Base-by-base conservation (phyloP, 495 filamentous ascomycete genomes). In the Tuber indicum region DNA sequence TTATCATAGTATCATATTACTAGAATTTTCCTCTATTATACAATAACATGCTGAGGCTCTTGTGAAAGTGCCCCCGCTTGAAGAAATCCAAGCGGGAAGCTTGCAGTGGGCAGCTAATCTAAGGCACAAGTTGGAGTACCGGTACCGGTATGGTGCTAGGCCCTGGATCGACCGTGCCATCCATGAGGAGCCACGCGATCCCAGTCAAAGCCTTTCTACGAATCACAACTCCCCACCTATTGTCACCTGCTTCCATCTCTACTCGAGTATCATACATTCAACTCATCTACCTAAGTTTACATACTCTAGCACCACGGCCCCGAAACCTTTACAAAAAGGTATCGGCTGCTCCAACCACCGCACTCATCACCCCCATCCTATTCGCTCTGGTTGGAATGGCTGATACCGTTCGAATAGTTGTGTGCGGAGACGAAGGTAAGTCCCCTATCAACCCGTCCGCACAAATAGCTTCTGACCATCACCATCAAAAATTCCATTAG, bases 381-480 rank as follows among this genome's bases (percentile, higher is more conserved):
- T 17, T 6, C 69, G 39, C 69, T 70, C 62, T 41, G 26, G n/a
- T 52, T 69, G 74, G 41, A 75, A 62, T 79, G 77, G 62, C 76
- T 39, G 72, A 77, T 79, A 78, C 85, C 91, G 96, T 99, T 72
- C 91, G 96, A 75, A 95, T 98, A 83, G 97, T 94, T 82, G 92
- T 99, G 70, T 98, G 95, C 87, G 96, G 96, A 76, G 96, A 99
- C 84, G 94, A 98, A 85, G 92, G 81, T 76, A 70, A 23, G n/a
- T 76, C 74, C 12, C 86, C 44, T 87, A 88, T 76, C 90, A 91
- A 84, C 87, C 86, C 73, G 86, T 86, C 77, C 82, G 89, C 47
- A 87, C 88, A 75, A 87, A 87, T 74, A 66, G 58, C 86, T 86
- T 45, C 76, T 46, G 6, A 49, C 16, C 14, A 52, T 49, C 19